Evolutionary conservation across 2,329 filamentous ascomycete genomes (phyloP).

Genomic region (Aspergillus cejpii): DNA sequence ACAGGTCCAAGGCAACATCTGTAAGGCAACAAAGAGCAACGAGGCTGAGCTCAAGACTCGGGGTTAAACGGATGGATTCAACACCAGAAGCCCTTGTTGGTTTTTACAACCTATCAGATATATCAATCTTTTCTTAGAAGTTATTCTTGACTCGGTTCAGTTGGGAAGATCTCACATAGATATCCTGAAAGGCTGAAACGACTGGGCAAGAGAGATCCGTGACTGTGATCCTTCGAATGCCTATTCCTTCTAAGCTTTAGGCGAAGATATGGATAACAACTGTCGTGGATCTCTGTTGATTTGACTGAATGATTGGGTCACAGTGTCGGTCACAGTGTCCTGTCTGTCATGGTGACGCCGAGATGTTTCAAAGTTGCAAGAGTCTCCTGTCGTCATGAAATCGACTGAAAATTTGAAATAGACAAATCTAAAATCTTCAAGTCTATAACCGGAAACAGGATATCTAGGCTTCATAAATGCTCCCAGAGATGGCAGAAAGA

Average conservation of each 20-base stretch:
- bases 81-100: too few relatives aligned
- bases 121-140: neutral
- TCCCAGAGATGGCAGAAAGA: conserved; percentile 1
- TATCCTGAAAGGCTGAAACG: too few relatives aligned
- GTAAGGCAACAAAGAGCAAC: conserved; percentile 6
- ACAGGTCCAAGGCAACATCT: neutral
- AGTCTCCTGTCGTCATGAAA: neutral
- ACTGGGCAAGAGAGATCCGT: too few relatives aligned
- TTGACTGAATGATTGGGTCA: too few relatives aligned
- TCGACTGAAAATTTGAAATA: conserved; percentile 1
- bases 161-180: too few relatives aligned
- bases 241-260: too few relatives aligned
- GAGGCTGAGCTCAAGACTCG: conserved; percentile 6
- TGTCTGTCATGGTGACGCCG: neutral
- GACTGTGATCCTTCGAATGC: too few relatives aligned
- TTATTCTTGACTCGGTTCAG: too few relatives aligned
- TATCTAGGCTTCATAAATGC: conserved; percentile 12
- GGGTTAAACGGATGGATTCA: neutral
- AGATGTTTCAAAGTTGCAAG: neutral
- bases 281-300: too few relatives aligned
- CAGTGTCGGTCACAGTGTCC: too few relatives aligned
- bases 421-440: conserved; percentile 9
- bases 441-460: conserved; percentile 10
- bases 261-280: too few relatives aligned
- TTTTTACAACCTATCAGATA: neutral